These are phyloP conservation scores for Fusarium transvaalense DNA, from an alignment of 2,329 filamentous ascomycete genomes.

Conservation along the genomic window DNA sequence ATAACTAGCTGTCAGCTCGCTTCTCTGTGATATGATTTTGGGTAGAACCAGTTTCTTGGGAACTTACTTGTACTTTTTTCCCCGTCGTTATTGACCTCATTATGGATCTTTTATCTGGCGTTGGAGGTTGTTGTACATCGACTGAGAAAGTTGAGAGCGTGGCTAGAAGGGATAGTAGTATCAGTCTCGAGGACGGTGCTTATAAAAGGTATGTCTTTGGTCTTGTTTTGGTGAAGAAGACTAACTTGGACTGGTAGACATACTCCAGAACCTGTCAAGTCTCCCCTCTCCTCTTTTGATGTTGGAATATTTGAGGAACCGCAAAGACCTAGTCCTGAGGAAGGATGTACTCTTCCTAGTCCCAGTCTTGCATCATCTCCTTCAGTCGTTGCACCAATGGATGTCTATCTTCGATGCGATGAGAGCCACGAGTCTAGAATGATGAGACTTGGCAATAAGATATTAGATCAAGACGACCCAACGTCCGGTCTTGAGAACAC, in stretches of 20 bases:
- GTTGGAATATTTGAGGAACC: neutral
- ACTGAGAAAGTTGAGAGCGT: slow-evolving; percentile 1
- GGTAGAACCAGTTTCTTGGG: neutral
- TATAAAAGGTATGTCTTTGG: slow-evolving; percentile 13
- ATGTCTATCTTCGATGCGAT: slow-evolving; percentile 31
- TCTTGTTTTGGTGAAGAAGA: neutral
- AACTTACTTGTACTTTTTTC: neutral
- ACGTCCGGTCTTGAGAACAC: neutral
- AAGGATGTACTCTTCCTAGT: slow-evolving; percentile 21
- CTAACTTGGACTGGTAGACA: slow-evolving; percentile 26
- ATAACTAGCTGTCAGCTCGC: slow-evolving; percentile 26
- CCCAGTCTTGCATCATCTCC: slow-evolving; percentile 13
- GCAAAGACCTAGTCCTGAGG: neutral
- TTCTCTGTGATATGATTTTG: neutral
- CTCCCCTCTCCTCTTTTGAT: slow-evolving; percentile 7
- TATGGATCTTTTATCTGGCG: slow-evolving; percentile 39
- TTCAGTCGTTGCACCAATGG: slow-evolving; percentile 21
- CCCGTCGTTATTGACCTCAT: neutral
- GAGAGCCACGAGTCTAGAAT: slow-evolving; percentile 30
- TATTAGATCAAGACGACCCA: neutral
- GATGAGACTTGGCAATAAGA: neutral
- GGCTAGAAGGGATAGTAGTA: slow-evolving; percentile 38
- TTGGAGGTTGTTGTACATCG: slow-evolving; percentile 35
- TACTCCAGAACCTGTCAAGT: neutral
- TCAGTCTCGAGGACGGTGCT: slow-evolving; percentile 39